These are phyloP conservation scores for Fomitopsis palustris DNA, from an alignment of 1,284 basidiomycete species.

Conservation along the genomic window DNA sequence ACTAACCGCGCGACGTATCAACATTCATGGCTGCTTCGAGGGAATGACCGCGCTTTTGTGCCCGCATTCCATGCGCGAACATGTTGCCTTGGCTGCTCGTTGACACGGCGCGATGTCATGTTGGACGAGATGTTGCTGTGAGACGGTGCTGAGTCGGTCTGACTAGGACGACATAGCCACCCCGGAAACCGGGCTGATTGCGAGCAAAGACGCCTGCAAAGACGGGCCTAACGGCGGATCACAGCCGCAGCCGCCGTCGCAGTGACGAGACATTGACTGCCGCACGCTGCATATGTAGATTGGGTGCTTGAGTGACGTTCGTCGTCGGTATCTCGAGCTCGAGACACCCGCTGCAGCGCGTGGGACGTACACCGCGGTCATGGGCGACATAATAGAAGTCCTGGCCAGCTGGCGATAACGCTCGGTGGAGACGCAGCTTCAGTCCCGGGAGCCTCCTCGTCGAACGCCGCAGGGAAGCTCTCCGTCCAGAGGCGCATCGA, in stretches of 20 bases:
- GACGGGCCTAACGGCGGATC: not conserved
- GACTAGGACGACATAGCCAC: not conserved
- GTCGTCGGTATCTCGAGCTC: no score
- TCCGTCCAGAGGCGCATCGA: not conserved
- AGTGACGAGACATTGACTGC: not conserved
- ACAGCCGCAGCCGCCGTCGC: not conserved
- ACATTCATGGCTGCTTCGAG: no score
- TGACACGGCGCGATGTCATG: not conserved
- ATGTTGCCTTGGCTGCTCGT: not conserved
- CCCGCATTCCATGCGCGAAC: not conserved
- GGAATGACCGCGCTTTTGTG: no score
- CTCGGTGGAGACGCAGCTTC: no score
- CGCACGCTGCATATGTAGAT: not conserved
- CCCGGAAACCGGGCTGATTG: not conserved
- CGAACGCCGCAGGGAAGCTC: not conserved
- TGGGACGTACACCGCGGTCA: no score
- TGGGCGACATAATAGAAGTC: no score
- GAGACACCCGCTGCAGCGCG: no score
- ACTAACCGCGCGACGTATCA: not conserved
- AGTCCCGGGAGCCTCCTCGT: not conserved
- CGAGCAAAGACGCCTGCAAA: not conserved
- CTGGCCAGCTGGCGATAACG: no score
- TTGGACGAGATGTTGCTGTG: not conserved
- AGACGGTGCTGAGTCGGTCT: not conserved
- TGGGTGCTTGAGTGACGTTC: no score